These are phyloP conservation scores for Tieghemiomyces parasiticus DNA, from an alignment of 192 early-diverging fungal genomes.

Conservation along the genomic window DNA sequence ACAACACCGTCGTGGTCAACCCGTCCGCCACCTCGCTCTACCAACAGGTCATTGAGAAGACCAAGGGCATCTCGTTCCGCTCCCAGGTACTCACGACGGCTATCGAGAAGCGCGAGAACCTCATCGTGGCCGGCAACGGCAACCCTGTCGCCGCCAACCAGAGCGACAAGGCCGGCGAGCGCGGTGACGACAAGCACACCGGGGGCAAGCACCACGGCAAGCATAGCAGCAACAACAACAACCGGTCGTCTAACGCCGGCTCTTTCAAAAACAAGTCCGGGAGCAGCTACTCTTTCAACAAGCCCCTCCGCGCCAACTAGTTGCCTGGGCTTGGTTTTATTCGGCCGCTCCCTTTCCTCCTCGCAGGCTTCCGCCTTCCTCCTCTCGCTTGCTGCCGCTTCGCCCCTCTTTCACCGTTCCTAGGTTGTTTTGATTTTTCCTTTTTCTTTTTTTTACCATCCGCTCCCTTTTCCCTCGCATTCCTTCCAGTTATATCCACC, in stretches of 20 bases:
- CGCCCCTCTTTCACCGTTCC: no score
- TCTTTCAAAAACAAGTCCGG: neutral
- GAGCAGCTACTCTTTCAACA: constrained; percentile 15
- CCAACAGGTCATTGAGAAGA: constrained; percentile 93
- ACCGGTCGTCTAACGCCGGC: neutral
- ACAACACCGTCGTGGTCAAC: constrained; percentile 93
- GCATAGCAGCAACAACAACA: neutral
- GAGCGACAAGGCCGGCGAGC: neutral
- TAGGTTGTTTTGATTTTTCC: no score
- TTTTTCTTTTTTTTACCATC: no score
- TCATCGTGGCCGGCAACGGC: neutral
- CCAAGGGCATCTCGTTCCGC: constrained; percentile 79
- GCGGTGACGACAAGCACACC: neutral
- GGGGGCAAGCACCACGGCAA: neutral
- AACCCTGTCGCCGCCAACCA: neutral
- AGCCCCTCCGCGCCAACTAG: neutral
- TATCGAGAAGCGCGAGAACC: constrained; percentile 73
- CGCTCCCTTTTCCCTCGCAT: no score
- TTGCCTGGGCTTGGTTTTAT: no score
- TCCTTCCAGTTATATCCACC: no score
- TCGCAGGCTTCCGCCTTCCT: no score
- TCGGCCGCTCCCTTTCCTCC: no score
- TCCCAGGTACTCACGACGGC: constrained; percentile 74
- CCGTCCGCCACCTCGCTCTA: constrained; percentile 71
- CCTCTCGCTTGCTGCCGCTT: no score